Base-by-base conservation (phyloP, 495 filamentous ascomycete genomes). In the Penicillium atrosanguineum region DNA sequence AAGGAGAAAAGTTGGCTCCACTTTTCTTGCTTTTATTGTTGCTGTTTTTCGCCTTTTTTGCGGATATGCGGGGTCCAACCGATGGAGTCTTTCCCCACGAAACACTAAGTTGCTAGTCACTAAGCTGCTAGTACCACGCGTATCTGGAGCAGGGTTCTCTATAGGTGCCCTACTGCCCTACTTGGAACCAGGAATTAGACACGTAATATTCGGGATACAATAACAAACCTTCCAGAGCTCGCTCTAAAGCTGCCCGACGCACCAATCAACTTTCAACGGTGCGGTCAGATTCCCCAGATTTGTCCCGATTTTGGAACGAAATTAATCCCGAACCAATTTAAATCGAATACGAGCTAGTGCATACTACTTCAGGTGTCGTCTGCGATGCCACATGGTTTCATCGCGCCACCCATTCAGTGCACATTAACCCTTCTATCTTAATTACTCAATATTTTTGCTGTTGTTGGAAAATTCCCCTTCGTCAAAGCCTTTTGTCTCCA, bases 361-460 rank as follows among this genome's bases (percentile, higher is more conserved):
- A 62, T 64, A 59, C 50, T 56, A 64, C 62, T 62, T 50, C 52
- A 42, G 41, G 25, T 50, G 55, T 53, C 49, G 38, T 25, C 28
- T 56, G 36, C 16, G 40, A 53, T 51, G 58, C 59, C 62, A 59
- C 59, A 64, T 64, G 59, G 62, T 64, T 59, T 54, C 62, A 62
- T 64, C 50, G 59, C 7, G 37, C 39, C 40, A 16, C 39, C 28
- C 42, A 41, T 41, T 55, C 44, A 41, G 21, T 41, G 34, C 29
- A 46, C 39, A 50, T 50, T 56, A n/a, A 48, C 51, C 38, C 14
- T 41, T 25, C 26, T 23, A 25, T 4, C 8, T 8, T 42, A 4
- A n/a, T 11, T 14, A 2, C 19, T 26, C 18, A 18, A 3, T 18
- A 26, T 15, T 19, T 12, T 48, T 41, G 16, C 7, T 26, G 14